Evolutionary conservation across 257 asterid species (phyloP), one percentile per base, ranked within the genome.

Genomic region (Solanum pennellii): DNA sequence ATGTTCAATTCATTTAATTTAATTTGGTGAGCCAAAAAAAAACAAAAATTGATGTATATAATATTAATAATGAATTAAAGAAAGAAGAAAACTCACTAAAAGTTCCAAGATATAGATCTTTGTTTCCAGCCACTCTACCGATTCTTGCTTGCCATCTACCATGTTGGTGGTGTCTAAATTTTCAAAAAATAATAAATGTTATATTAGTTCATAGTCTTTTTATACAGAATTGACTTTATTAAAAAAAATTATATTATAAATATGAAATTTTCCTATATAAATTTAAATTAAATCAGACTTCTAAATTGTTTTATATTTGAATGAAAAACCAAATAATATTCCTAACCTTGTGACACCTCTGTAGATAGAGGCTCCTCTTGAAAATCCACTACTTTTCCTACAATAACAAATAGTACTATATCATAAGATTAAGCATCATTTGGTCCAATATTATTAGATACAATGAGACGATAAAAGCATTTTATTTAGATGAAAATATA

Each of bases 141-240:
- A 95, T 95, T 88, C 97, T 92, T 52, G 98, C 98, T 83, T 95
- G 98, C 98, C 98, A 94, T 41, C 98, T 93, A 66, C 98, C 97
- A 86, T 95, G 98, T 91, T 95, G 98, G 92, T 95, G 98, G 90
- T 95, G 98, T 94, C 98, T 95, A 91, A 42, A 84, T 62, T 49
- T 41, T 41, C 44, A 16, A 16, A 16, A 16, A 1, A 37, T 37
- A 15, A 49, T 18, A 56, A 56, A 56, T 18, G 11, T 20, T 7
- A 18, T 18, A 7, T 56, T 56, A 56, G 62, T 52, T 52, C 25
- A 18, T n/a, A 65, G n/a, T 3, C 11, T 42, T 10, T 10, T 10
- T 10, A 8, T 52, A 18, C 1, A 2, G 0, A 52, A 2, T 52
- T 9, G 3, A 6, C 23, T 49, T 49, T 49, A 3, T 49, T 49